phyloP scores from a whole-genome alignment of 2,329 filamentous ascomycete species.

The Chaetothyriales sp. region DNA sequence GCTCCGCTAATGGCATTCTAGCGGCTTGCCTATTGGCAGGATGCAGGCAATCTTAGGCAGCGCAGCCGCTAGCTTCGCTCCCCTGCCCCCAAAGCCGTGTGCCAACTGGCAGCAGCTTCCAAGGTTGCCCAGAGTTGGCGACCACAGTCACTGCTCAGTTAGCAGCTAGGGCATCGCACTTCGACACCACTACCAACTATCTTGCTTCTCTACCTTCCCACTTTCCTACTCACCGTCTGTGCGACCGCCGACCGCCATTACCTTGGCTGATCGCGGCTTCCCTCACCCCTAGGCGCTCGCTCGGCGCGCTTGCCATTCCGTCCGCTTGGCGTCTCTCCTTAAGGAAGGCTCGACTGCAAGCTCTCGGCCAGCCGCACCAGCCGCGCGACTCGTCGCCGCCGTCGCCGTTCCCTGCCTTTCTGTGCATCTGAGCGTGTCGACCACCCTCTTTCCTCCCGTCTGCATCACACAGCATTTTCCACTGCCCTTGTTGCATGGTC shows the following conservation, averaged over 20 bases:
- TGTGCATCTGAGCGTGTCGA: not conserved
- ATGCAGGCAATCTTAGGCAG: not conserved
- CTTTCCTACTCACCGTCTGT: not conserved
- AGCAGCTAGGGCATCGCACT: not conserved
- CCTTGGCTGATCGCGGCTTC: not conserved
- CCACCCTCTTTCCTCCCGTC: not conserved
- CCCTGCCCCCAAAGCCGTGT: not conserved
- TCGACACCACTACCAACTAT: not conserved
- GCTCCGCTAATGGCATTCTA: not conserved
- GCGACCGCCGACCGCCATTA: not conserved
- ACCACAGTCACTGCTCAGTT: not conserved
- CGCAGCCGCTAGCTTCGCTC: not conserved
- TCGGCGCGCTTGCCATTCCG: not conserved
- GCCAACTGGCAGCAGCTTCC: not conserved
- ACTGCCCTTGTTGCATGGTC: conserved; percentile 2
- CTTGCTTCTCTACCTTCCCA: not conserved
- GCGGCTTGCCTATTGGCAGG: not conserved
- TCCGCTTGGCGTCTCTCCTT: not conserved
- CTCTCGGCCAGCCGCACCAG: not conserved
- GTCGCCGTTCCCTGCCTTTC: too few relatives aligned
- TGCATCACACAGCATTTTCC: not conserved
- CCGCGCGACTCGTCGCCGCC: not conserved
- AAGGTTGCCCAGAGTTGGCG: not conserved
- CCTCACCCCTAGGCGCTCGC: not conserved
- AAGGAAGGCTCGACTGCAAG: not conserved